Percentiles rank a stretch among this genome's conserved stretches.
phyloP scores from a whole-genome alignment of 75 land plant species.

The Adiantum capillusveneris region DNA sequence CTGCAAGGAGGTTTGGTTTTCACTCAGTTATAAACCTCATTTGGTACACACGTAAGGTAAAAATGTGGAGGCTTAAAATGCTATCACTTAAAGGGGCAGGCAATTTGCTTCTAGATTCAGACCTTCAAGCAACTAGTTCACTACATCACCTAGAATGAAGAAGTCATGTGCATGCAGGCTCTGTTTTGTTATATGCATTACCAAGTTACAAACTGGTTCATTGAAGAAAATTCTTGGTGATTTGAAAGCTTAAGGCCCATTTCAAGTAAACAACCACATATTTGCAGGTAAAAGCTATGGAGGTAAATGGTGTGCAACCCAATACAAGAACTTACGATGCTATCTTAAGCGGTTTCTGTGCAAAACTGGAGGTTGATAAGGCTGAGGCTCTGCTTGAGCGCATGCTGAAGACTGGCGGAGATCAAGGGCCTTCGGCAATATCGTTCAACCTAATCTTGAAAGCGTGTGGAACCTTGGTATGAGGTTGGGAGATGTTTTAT shows the following conservation, averaged over 20 bases:
- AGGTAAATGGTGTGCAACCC: conserved; percentile 17
- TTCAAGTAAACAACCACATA: background rate
- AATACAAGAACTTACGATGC: conserved; percentile 17
- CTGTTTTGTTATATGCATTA: background rate
- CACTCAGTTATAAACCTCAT: too few species aligned
- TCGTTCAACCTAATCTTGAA: conserved; percentile 22
- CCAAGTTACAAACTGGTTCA: background rate
- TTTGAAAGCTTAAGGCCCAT: background rate
- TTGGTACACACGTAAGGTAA: too few species aligned
- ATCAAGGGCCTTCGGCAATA: conserved; percentile 16
- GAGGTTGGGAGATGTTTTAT: background rate
- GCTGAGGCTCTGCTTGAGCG: conserved; percentile 24
- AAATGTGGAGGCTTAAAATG: too few species aligned
- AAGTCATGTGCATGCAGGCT: background rate
- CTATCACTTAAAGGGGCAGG: too few species aligned
- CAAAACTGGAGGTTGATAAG: conserved; percentile 15
- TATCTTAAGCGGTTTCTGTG: conserved; percentile 21
- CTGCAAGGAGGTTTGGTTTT: too few species aligned
- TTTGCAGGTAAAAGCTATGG: conserved; percentile 25
- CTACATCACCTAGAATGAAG: background rate
- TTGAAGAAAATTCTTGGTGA: background rate
- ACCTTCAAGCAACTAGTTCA: too few species aligned
- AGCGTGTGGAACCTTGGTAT: conserved; percentile 23
- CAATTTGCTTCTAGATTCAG: too few species aligned
- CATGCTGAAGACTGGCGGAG: conserved; percentile 13